phyloP scores from a whole-genome alignment of 805 yeast species.

The Metschnikowia borealis region DNA sequence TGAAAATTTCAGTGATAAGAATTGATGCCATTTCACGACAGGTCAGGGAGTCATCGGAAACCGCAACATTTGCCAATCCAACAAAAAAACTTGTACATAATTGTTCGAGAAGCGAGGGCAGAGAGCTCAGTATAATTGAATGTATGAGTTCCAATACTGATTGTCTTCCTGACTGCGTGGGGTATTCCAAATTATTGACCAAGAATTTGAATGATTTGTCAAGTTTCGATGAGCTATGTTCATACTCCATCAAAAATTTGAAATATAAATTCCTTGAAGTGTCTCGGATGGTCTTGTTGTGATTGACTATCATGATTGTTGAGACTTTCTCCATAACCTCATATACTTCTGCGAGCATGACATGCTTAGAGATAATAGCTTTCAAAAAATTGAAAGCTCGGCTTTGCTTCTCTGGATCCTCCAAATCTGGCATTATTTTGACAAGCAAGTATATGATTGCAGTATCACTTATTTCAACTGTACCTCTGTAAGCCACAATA shows the following conservation, averaged over 20 bases:
- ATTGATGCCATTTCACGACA: slow-evolving; percentile 82
- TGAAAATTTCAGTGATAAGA: slow-evolving; percentile 53
- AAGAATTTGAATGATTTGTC: slow-evolving; percentile 80
- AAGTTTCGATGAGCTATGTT: slow-evolving; percentile 82
- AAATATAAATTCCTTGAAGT: slow-evolving; percentile 79
- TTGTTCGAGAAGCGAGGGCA: slow-evolving; percentile 52
- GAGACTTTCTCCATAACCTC: slow-evolving; percentile 81
- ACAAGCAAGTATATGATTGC: slow-evolving; percentile 72
- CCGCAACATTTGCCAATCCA: slow-evolving; percentile 70
- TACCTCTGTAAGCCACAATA: slow-evolving; percentile 64
- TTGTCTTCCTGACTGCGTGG: slow-evolving; percentile 80
- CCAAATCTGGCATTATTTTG: slow-evolving; percentile 78
- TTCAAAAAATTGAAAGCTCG: slow-evolving; percentile 81
- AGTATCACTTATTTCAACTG: slow-evolving; percentile 60
- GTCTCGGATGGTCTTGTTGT: slow-evolving; percentile 74
- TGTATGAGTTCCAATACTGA: slow-evolving; percentile 87
- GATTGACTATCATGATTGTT: slow-evolving; percentile 85
- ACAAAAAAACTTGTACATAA: slow-evolving; percentile 77
- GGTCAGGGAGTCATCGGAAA: slow-evolving; percentile 69
- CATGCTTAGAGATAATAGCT: slow-evolving; percentile 68
- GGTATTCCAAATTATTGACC: slow-evolving; percentile 77
- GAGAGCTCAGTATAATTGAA: slow-evolving; percentile 62
- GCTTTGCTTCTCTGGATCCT: slow-evolving; percentile 86
- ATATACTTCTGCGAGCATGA: slow-evolving; percentile 82
- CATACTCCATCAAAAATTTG: slow-evolving; percentile 88